These are phyloP conservation scores for Graphiopsis chlorocephala DNA, from an alignment of 2,329 filamentous ascomycete genomes.

Conservation along the genomic window DNA sequence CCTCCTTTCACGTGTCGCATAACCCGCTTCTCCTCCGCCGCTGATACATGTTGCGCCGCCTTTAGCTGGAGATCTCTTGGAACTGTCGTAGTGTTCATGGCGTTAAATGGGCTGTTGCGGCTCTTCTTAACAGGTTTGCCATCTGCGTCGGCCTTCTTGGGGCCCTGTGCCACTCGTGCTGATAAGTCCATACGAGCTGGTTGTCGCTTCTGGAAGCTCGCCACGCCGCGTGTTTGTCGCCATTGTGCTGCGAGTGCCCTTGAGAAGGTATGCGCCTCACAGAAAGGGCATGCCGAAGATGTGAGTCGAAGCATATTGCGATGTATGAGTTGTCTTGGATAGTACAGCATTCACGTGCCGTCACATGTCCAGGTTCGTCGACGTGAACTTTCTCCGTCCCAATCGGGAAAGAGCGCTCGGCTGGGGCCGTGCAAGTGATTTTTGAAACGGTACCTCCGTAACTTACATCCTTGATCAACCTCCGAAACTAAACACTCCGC, in stretches of 20 bases:
- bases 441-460: not conserved
- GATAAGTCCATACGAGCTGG: conserved; percentile 55
- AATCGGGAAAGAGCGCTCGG: conserved; percentile 4
- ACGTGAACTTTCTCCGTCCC: conserved; percentile 10
- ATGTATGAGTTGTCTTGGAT: not conserved
- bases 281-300: conserved; percentile 40
- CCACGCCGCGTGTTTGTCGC: conserved; percentile 40
- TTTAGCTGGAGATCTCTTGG: conserved; percentile 23
- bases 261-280: conserved; percentile 36
- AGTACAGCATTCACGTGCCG: not conserved
- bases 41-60: conserved; percentile 31
- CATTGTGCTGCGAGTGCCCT: conserved; percentile 31
- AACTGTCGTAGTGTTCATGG: conserved; percentile 54
- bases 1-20: conserved; percentile 54
- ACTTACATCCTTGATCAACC: not conserved
- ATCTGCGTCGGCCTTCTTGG: conserved; percentile 28
- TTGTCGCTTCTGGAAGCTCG: conserved; percentile 41
- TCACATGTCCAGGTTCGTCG: conserved; percentile 7
- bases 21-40: conserved; percentile 47
- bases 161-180: conserved; percentile 39
- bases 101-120: conserved; percentile 55
- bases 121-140: conserved; percentile 39
- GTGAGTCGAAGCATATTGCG: conserved; percentile 31
- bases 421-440: not conserved
- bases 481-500: not conserved